phyloP scores from a whole-genome alignment of 306 rosid species.

The Cicer cuneatum region DNA sequence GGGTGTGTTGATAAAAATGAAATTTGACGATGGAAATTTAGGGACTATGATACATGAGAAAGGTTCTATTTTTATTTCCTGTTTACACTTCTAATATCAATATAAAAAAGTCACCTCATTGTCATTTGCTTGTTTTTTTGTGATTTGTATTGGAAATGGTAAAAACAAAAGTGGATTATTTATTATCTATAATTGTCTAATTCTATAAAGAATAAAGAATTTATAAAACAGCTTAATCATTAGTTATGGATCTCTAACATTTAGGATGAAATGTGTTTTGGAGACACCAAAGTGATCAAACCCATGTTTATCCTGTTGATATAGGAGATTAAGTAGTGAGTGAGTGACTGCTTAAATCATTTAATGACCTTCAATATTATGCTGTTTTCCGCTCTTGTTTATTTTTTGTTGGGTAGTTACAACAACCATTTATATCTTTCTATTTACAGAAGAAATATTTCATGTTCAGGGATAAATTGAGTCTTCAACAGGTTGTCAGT shows the following conservation, averaged over 20 bases:
- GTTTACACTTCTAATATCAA: not conserved
- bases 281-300: conserved; percentile 3
- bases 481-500: conserved; percentile 19
- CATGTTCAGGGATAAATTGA: not conserved
- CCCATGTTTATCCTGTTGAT: conserved; percentile 1
- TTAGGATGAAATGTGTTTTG: conserved; percentile 25
- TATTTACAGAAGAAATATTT: not conserved
- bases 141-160: not conserved
- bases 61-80: conserved; percentile 2
- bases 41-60: not conserved
- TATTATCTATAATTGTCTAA: not conserved
- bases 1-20: conserved; percentile 24
- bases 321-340: not conserved
- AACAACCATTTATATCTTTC: not conserved
- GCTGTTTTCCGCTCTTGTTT: not conserved
- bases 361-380: conserved; percentile 10
- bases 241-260: conserved; percentile 5
- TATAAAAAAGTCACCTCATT: not conserved
- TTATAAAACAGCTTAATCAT: conserved; percentile 11
- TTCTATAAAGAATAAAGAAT: not conserved
- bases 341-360: not conserved
- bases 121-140: not conserved
- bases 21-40: conserved; percentile 21
- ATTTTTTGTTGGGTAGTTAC: not conserved
- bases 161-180: not conserved